Evolutionary conservation across 2,329 filamentous ascomycete genomes (phyloP).

Genomic region (Albifimbria verrucaria): DNA sequence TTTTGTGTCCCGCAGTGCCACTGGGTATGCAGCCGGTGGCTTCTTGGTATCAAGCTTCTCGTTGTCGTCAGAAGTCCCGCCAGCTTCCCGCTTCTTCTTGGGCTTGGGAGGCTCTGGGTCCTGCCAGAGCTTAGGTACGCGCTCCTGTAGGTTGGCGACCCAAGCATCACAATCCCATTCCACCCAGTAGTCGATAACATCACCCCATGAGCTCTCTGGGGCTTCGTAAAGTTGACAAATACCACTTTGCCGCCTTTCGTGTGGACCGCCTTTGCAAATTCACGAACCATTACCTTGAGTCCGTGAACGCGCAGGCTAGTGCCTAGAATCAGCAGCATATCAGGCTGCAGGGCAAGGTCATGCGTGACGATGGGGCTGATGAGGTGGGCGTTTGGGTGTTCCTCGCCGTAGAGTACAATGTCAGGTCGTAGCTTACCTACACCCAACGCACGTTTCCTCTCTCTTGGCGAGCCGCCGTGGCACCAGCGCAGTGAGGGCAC

Average conservation of each 20-base stretch:
- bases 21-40: conserved; percentile 33
- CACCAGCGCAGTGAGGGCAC: conserved; percentile 62
- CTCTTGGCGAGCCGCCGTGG: conserved; percentile 60
- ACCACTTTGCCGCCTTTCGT: conserved; percentile 65
- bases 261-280: conserved; percentile 70
- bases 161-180: conserved; percentile 74
- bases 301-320: conserved; percentile 70
- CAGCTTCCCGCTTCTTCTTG: conserved; percentile 32
- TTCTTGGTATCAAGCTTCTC: conserved; percentile 26
- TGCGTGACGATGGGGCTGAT: conserved; percentile 67
- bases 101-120: conserved; percentile 43
- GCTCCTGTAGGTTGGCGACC: conserved; percentile 60
- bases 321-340: conserved; percentile 66
- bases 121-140: conserved; percentile 59
- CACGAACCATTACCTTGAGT: conserved; percentile 65
- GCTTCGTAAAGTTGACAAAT: conserved; percentile 71
- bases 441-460: conserved; percentile 65
- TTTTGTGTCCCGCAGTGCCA: conserved; percentile 43
- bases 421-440: conserved; percentile 68
- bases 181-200: conserved; percentile 71
- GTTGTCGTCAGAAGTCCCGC: conserved; percentile 16
- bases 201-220: conserved; percentile 70
- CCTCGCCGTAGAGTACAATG: conserved; percentile 72
- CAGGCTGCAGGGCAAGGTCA: conserved; percentile 61
- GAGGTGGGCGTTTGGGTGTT: conserved; percentile 65